Evolutionary conservation across 139 green algal genomes (phyloP), one percentile per base, ranked within the genome.

Genomic region (Zygnema cylindricum): DNA sequence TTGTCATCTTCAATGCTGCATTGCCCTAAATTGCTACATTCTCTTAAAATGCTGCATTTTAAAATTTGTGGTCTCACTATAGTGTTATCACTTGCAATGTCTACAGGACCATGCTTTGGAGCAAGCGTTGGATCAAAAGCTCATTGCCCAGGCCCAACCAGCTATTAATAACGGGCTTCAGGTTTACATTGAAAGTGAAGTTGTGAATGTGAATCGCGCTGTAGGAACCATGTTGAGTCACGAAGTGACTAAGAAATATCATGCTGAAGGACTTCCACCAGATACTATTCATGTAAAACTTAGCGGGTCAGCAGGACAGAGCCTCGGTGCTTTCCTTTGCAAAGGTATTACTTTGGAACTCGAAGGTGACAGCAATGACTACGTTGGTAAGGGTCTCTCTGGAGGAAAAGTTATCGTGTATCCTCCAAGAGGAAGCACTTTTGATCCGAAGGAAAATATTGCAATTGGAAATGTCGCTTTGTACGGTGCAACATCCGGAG

Each of bases 351-450:
- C 93, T 0, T 86, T 98, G 30, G 94, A 98, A 89, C 92, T 98
- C 25, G 95, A 98, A 92, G 96, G 96, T 1, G 96, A 98, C 76
- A 94, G 96, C 55, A 98, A 98, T 87, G 96, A 98, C 93, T 98
- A 98, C 77, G 96, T 98, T 1, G 96, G 95, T 91, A 98, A 98
- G 94, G 88, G 84, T 54, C 92, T 98, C 55, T 95, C 89, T 49
- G 86, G 86, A 0, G 86, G 85, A 22, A 90, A 90, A 25, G 25
- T 92, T 16, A 39, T 92, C 16, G 84, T 92, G n/a, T 92, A 92
- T 69, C 85, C 85, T 82, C 85, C 85, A 1, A 16, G n/a, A 1
- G 91, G 35, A 30, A 90, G 86, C 43, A 94, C 81, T n/a, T 98
- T 98, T 84, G 86, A 93, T 43, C 82, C 96, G 0, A 90, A 95